A percentile compares a stretch with the other conserved stretches of the same genome.
Conservation (phyloP, 306 rosid genomes). For the Inga leiocalycina region DNA sequence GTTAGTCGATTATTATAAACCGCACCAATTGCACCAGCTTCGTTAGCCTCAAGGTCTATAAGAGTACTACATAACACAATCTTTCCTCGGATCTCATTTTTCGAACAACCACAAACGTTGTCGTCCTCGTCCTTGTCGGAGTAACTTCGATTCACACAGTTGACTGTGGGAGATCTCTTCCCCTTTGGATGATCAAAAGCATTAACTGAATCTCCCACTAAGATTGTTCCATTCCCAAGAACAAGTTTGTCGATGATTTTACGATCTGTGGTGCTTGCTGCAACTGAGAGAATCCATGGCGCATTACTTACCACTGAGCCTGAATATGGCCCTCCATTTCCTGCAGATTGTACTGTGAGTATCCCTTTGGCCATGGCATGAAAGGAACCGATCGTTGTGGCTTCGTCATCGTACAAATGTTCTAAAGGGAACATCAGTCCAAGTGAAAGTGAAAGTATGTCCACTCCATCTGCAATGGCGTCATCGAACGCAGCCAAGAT, state of each 20-base stretch:
- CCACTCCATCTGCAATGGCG: neutral
- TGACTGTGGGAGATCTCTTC: conserved; percentile 17
- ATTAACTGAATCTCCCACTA: conserved; percentile 37
- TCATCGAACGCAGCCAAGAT: neutral
- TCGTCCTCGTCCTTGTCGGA: too few species aligned
- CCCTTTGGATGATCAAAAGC: conserved; percentile 28
- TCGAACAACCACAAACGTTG: neutral
- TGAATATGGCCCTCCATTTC: conserved; percentile 26
- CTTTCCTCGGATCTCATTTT: conserved; percentile 35
- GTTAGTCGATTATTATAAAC: too few species aligned
- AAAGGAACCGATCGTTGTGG: conserved; percentile 40
- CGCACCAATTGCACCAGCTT: conserved; percentile 26
- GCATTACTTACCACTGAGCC: neutral
- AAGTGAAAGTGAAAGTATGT: neutral
- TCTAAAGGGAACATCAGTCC: neutral
- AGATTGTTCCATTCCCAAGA: conserved; percentile 42
- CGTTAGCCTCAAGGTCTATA: neutral
- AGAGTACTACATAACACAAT: conserved; percentile 28
- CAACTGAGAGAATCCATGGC: conserved; percentile 37
- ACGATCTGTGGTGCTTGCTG: conserved; percentile 48
- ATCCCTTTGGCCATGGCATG: conserved; percentile 51
- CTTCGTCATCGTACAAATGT: neutral
- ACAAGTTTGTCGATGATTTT: conserved; percentile 33
- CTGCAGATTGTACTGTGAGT: conserved; percentile 40
- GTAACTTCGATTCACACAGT: neutral